phyloP scores from a whole-genome alignment of 805 yeast genomes.

The Sungouiella thailandica region DNA sequence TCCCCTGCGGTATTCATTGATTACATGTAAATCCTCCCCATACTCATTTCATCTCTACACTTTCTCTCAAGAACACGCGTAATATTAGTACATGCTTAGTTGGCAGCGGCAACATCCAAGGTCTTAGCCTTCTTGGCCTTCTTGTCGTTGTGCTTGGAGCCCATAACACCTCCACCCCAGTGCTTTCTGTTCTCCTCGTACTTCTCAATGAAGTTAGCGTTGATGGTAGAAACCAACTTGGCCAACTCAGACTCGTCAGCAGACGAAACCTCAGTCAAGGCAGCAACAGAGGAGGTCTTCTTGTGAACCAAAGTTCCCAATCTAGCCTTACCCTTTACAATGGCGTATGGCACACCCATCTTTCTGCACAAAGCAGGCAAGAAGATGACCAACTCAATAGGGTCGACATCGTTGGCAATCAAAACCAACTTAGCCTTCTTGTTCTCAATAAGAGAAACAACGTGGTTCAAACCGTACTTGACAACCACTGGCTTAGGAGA shows the following conservation, averaged over 20 bases:
- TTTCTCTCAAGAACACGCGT: no score
- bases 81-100: slow-evolving; percentile 2
- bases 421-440: slow-evolving; percentile 96
- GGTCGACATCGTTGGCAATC: slow-evolving; percentile 99
- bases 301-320: slow-evolving; percentile 95
- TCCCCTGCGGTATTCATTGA: no score
- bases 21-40: no score
- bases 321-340: slow-evolving; percentile 98
- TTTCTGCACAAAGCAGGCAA: slow-evolving; percentile 98
- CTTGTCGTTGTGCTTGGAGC: slow-evolving; percentile 88
- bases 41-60: no score
- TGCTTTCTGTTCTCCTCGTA: slow-evolving; percentile 95
- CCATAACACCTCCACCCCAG: slow-evolving; percentile 99
- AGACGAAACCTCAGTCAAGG: slow-evolving; percentile 89
- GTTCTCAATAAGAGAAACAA: slow-evolving; percentile 94
- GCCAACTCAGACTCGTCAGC: slow-evolving; percentile 96
- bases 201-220: slow-evolving; percentile 89
- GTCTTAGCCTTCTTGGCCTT: slow-evolving; percentile 69
- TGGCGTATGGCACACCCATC: slow-evolving; percentile 99
- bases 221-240: slow-evolving; percentile 85
- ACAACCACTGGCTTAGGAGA: slow-evolving; percentile 95
- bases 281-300: slow-evolving; percentile 96
- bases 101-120: slow-evolving; percentile 28
- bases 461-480: slow-evolving; percentile 99
- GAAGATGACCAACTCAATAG: slow-evolving; percentile 95